phyloP scores from a whole-genome alignment of 805 yeast species.

The Barnettozyma californica region DNA sequence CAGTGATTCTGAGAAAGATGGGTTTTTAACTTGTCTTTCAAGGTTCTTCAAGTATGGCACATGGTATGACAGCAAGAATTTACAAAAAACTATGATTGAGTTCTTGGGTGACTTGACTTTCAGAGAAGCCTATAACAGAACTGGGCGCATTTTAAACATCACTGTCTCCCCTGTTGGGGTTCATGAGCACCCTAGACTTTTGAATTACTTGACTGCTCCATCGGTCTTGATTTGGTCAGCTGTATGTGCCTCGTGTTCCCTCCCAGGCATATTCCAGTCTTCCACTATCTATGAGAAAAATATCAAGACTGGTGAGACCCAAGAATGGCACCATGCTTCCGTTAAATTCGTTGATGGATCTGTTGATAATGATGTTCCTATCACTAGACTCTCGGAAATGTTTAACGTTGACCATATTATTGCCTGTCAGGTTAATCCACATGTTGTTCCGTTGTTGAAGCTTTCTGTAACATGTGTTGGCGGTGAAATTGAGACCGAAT shows the following conservation, averaged over 20 bases:
- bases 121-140: constrained; percentile 89
- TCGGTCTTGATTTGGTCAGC: constrained; percentile 83
- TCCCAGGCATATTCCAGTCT: constrained; percentile 89
- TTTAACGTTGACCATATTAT: constrained; percentile 95
- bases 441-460: constrained; percentile 82
- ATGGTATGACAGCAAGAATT: constrained; percentile 72
- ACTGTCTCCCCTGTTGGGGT: constrained; percentile 90
- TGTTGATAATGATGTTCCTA: constrained; percentile 90
- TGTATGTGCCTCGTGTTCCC: constrained; percentile 88
- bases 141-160: constrained; percentile 88
- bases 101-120: constrained; percentile 89
- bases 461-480: constrained; percentile 63
- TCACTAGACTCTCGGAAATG: constrained; percentile 87
- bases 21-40: constrained; percentile 43
- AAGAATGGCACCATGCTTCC: constrained; percentile 77
- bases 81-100: constrained; percentile 67
- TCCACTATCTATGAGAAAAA: constrained; percentile 81
- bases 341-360: constrained; percentile 93
- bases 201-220: constrained; percentile 77
- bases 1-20: constrained; percentile 32
- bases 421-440: constrained; percentile 97
- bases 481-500: constrained; percentile 59
- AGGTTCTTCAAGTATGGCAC: constrained; percentile 79
- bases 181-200: constrained; percentile 83
- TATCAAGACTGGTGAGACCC: constrained; percentile 61